Evolutionary conservation across 2,329 filamentous ascomycete species (phyloP), one percentile per base, ranked within the genome.

Genomic region (Phaeophleospora eucalypticola): DNA sequence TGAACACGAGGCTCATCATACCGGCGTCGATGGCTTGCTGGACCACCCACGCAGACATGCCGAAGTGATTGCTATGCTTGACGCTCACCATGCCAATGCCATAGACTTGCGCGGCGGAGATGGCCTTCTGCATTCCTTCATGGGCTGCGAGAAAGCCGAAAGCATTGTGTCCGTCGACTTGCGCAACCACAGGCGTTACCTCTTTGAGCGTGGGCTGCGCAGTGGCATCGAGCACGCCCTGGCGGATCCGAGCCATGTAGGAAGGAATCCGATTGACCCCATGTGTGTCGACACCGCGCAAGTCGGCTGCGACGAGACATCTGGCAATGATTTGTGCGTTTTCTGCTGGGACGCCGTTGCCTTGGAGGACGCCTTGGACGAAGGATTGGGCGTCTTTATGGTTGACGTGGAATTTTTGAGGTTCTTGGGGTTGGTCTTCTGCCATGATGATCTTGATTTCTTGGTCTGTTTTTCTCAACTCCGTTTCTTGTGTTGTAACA

Each of bases 11-110:
- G n/a, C 79, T 82, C 65, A 83, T 82, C 63, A 79, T 80, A 3
- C 70, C 72, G 1, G 78, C 82, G 48, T 91, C 84, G 12, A 90
- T 66, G 0, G 86, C 87, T 66, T 89, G 82, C 64, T 87, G 83
- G 9, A 89, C 86, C 0, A 89, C 63, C 84, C 86, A 91, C 0
- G 87, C 87, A 3, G 78, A 78, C 87, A 93, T 93, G 44, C 87
- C 87, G 59, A 87, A 90, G 65, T 91, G 86, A 58, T 91, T 91
- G 34, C 82, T 86, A 66, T 85, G 83, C 65, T 83, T 86, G 60
- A 91, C 74, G 48, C 78, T 81, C 0, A 84, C 84, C 78, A 93
- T 82, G 19, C 87, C 87, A 52, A 91, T 86, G 10, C 86, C 86
- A 58, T 76, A 81, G 1, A 68, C 64, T 18, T 71, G 67, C 0